Base-by-base conservation (phyloP, 225 moss, liverwort and hornwort genomes). In the Lunularia cruciata region DNA sequence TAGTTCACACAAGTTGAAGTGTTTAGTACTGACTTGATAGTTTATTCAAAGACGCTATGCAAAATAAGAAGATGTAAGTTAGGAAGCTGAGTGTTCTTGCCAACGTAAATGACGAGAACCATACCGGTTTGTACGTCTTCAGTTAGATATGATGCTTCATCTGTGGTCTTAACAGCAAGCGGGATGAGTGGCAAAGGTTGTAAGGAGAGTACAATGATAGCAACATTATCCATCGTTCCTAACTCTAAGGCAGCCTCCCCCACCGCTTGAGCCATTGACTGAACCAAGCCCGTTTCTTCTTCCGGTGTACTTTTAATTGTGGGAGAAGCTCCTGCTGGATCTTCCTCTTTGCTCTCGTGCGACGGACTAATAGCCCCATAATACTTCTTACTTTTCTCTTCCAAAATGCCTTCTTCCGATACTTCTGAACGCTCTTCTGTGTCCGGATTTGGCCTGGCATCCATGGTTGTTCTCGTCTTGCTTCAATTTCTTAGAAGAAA, bases 201-300 rank as follows among this genome's bases (percentile, higher is more conserved):
- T 60, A 91, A 73, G 27, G 81, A 73, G 72, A 91, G 71, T 70
- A 91, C 87, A 72, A 91, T 75, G 34, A 87, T 78, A 66, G 89
- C 91, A 67, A 91, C 73, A 72, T 91, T 91, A 69, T 91, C 91
- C 79, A 80, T 78, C 46, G 89, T 87, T 69, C 91, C 89, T 34
- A 82, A 78, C 56, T 65, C 73, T 46, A 85, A 69, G 53, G 91
- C 91, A 65, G 85, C 83, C 79, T 91, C 80, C 43, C 82, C 89
- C 56, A 91, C 79, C 67, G 87, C 85, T 76, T 87, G 79, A 68
- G 89, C 91, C 80, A 89, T 73, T 62, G 72, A 38, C 52, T 69
- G 73, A 47, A 73, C 79, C 62, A 72, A 28, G 47, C 62, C 47
- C 34, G 9, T 9, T n/a, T 42, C 57, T 20, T 51, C 61, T n/a